Conservation (phyloP, 2,329 filamentous ascomycete species). For the Epicoccum sorghinum region DNA sequence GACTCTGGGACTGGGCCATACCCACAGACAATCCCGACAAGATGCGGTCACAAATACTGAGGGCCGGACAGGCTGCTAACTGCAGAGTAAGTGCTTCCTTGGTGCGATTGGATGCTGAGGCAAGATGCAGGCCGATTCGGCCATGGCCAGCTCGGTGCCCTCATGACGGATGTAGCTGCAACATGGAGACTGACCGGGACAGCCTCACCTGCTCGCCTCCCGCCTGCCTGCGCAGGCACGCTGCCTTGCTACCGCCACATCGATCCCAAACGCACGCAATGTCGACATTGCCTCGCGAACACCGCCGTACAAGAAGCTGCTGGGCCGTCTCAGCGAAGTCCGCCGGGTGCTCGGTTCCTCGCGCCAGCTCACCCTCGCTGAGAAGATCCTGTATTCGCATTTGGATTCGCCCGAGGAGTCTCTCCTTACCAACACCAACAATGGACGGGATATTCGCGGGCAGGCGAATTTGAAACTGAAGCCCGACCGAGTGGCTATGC, state of each 20-base stretch:
- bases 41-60: slow-evolving; percentile 45
- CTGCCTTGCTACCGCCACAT: slow-evolving; percentile 43
- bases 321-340: slow-evolving; percentile 77
- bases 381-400: slow-evolving; percentile 98
- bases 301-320: slow-evolving; percentile 82
- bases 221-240: slow-evolving; percentile 26
- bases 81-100: slow-evolving; percentile 35
- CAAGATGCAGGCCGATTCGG: not conserved
- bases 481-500: slow-evolving; percentile 97
- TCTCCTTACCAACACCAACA: slow-evolving; percentile 79
- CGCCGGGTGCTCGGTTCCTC: slow-evolving; percentile 70
- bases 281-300: slow-evolving; percentile 61
- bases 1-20: slow-evolving; percentile 24
- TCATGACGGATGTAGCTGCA: not conserved
- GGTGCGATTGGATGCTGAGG: slow-evolving; percentile 3
- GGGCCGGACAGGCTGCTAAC: slow-evolving; percentile 38
- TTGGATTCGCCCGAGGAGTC: slow-evolving; percentile 88
- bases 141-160: not conserved
- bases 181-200: slow-evolving; percentile 13
- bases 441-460: slow-evolving; percentile 83
- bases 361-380: slow-evolving; percentile 79
- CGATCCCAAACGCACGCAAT: slow-evolving; percentile 31
- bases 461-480: slow-evolving; percentile 95
- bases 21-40: slow-evolving; percentile 27
- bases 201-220: slow-evolving; percentile 36